Evolutionary conservation across 495 filamentous ascomycete genomes (phyloP).

Genomic region (Bacidia gigantensis): DNA sequence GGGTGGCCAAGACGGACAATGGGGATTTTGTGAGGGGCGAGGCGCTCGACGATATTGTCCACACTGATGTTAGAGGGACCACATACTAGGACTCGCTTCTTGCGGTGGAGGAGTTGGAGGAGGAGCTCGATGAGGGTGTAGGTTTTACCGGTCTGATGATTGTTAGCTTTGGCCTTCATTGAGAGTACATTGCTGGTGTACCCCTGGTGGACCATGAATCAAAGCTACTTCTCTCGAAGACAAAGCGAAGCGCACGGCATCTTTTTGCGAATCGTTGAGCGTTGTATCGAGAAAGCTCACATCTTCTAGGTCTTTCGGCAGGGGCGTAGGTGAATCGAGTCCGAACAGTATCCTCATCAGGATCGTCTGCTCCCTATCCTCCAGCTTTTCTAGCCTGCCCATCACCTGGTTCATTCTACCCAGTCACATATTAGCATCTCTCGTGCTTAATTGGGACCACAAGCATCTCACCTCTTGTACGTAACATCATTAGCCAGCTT

Average conservation of each 20-base stretch:
- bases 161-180: neutral
- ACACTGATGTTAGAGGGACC: slow-evolving; percentile 94
- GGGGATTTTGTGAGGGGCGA: slow-evolving; percentile 68
- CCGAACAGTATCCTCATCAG: slow-evolving; percentile 82
- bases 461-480: slow-evolving; percentile 48
- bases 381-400: slow-evolving; percentile 61
- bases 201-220: slow-evolving; percentile 88
- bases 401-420: slow-evolving; percentile 82
- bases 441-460: neutral
- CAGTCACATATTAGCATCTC: slow-evolving; percentile 5
- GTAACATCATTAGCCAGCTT: slow-evolving; percentile 96
- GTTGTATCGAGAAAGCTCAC: slow-evolving; percentile 63
- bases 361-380: slow-evolving; percentile 50
- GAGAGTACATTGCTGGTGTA: slow-evolving; percentile 18
- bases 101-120: slow-evolving; percentile 56
- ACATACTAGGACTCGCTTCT: slow-evolving; percentile 72
- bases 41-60: slow-evolving; percentile 95
- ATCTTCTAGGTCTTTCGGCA: slow-evolving; percentile 30
- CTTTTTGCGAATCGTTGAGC: slow-evolving; percentile 81
- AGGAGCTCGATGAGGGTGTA: slow-evolving; percentile 95
- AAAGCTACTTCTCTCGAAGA: slow-evolving; percentile 72
- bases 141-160: slow-evolving; percentile 76
- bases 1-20: slow-evolving; percentile 88
- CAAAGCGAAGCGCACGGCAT: slow-evolving; percentile 80
- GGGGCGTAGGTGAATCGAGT: slow-evolving; percentile 41